Conservation (phyloP, 2,329 filamentous ascomycete genomes). For the Dactylellina leptospora region DNA sequence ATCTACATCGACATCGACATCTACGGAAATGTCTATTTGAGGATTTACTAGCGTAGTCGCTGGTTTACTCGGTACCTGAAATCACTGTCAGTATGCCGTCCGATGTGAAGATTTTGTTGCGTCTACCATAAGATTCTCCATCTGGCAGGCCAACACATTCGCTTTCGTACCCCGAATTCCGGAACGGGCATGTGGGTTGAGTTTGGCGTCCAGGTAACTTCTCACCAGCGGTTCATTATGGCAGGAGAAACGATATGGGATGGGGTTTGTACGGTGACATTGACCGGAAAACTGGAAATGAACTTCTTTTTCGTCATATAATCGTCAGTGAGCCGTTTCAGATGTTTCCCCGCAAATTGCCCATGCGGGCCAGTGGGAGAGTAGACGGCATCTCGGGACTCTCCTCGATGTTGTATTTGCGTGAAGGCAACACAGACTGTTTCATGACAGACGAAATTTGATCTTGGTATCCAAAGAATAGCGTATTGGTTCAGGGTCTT, state of each 20-base stretch:
- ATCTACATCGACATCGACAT: too few relatives aligned
- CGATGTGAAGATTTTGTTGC: background rate
- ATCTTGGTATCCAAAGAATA: background rate
- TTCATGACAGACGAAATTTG: constrained; percentile 5
- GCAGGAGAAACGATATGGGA: constrained; percentile 11
- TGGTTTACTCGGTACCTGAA: too few relatives aligned
- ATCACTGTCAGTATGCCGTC: background rate
- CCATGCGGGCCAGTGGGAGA: background rate
- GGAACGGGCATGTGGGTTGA: constrained; percentile 29
- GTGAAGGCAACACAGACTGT: constrained; percentile 3
- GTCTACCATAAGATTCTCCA: background rate
- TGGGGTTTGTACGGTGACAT: background rate
- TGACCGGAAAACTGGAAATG: background rate
- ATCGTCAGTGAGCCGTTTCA: background rate
- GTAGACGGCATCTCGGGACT: background rate
- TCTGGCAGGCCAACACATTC: constrained; percentile 7
- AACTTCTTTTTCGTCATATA: constrained; percentile 8
- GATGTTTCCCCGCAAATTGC: background rate
- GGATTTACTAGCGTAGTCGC: too few relatives aligned
- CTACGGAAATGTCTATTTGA: too few relatives aligned
- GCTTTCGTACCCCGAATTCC: background rate
- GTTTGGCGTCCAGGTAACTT: background rate
- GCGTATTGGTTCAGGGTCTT: too few relatives aligned
- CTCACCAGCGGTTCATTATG: background rate
- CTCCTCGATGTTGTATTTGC: background rate